Evolutionary conservation across 805 yeast genomes (phyloP), one percentile per base, ranked within the genome.

Genomic region (Zygoascus ofunaensis): DNA sequence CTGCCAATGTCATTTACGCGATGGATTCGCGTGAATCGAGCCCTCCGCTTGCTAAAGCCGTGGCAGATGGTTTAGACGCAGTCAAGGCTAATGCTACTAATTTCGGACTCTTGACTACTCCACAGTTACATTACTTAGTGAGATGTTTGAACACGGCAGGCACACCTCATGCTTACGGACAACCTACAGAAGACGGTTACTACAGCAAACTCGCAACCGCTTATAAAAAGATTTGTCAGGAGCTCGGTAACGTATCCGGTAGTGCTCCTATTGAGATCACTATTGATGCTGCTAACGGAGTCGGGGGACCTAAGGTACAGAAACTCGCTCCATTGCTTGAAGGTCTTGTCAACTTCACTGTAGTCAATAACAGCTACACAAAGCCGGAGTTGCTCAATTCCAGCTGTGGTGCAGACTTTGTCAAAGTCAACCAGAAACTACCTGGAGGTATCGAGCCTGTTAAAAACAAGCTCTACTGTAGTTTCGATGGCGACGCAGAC

Each of bases 401-500:
- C 20, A 72, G 77, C 41, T 90, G 97, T 59, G 98, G 98, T 43
- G 97, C 98, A 4, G 98, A 92, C 63, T 90, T 65, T 57, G 98
- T 92, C 44, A 92, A 92, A 63, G 87, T 96, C 2, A 77, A 79
- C 60, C 97, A 92, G 58, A 71, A 64, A 44, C 69, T 82, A 37
- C 98, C 98, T 5, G 61, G 67, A 2, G 80, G 79, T 34, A 67
- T 83, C 12, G 55, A 51, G 2, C 65, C 75, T 4, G 62, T 66
- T 37, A 40, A 38, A n/a, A 37, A 30, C 28, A 63, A 70, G 46
- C 65, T 89, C 42, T 82, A 77, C 55, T 82, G 94, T 4, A 85
- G 95, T 1, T 87, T 87, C 58, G 98, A 92, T 60, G 98, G 98
- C 41, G 98, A 92, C 61, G 97, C 98, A 3, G 98, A 92, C 61